Evolutionary conservation across 2,329 filamentous ascomycete species (phyloP).

Genomic region (Berkeleyomyces basicola): DNA sequence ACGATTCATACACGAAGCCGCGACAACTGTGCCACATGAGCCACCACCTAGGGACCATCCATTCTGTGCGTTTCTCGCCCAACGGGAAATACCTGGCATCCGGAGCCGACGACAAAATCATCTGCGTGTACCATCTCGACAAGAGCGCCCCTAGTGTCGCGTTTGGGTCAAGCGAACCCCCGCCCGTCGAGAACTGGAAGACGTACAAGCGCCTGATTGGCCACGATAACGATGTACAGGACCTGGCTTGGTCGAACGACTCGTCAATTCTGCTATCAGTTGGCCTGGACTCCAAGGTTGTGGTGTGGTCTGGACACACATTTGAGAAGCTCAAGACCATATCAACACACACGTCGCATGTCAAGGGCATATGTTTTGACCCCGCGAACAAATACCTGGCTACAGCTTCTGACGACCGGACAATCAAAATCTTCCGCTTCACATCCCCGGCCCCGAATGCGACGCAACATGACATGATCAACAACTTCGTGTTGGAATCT

Average conservation of each 20-base stretch:
- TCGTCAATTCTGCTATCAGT: constrained; percentile 92
- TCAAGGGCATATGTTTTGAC: constrained; percentile 97
- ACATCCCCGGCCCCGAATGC: constrained; percentile 81
- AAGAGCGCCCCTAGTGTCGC: constrained; percentile 61
- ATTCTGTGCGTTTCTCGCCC: constrained; percentile 89
- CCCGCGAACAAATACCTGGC: constrained; percentile 99
- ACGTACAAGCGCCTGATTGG: constrained; percentile 84
- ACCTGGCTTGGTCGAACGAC: constrained; percentile 91
- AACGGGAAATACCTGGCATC: constrained; percentile 92
- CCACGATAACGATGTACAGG: constrained; percentile 97
- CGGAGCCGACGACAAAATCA: constrained; percentile 95
- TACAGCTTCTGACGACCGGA: constrained; percentile 89
- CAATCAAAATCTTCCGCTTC: constrained; percentile 92
- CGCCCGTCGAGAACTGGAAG: constrained; percentile 95
- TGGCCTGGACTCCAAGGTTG: constrained; percentile 90
- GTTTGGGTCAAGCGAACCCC: constrained; percentile 76
- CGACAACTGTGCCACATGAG: constrained; percentile 96
- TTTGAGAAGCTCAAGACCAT: constrained; percentile 96
- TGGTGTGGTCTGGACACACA: constrained; percentile 94
- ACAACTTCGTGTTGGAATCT: constrained; percentile 91
- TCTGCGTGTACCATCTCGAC: constrained; percentile 90
- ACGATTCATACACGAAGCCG: constrained; percentile 56
- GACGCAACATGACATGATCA: constrained; percentile 84
- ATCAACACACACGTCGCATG: constrained; percentile 85
- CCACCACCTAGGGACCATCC: constrained; percentile 94